Conservation (phyloP, 208 protist genomes). For the Trichomonas gallinae region DNA sequence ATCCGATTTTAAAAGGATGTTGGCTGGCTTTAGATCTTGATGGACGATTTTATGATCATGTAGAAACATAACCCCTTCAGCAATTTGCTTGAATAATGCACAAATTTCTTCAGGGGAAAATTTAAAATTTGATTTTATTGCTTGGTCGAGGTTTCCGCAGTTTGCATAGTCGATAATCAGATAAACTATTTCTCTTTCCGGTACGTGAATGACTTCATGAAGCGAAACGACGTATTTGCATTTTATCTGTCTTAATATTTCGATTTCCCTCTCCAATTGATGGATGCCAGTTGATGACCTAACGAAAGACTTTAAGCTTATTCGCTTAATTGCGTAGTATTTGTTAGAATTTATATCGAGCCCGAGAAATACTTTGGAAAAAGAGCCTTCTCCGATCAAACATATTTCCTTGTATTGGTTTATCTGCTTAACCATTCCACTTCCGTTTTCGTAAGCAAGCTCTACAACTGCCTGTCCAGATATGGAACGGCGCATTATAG, state of each 20-base stretch:
- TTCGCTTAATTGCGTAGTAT: constrained; percentile 8
- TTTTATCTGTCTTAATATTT: not conserved
- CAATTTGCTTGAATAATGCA: not conserved
- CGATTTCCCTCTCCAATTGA: not conserved
- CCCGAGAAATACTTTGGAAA: not conserved
- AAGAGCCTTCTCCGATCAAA: not conserved
- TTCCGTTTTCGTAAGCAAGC: not conserved
- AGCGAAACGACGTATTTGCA: not conserved
- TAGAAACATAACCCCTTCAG: not conserved
- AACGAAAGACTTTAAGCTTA: not conserved
- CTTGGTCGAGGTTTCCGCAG: not conserved
- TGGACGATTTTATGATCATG: not conserved
- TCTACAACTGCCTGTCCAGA: not conserved
- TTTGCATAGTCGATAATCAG: not conserved
- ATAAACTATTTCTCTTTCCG: not conserved
- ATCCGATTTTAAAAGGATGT: not conserved
- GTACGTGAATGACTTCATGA: not conserved
- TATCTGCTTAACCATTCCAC: not conserved
- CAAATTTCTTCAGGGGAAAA: not conserved
- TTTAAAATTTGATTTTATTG: not conserved
- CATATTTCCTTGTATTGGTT: not conserved
- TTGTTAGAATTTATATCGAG: not conserved
- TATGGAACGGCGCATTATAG: not conserved
- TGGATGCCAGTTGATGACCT: not conserved
- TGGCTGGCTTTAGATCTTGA: not conserved